Evolutionary conservation across 331 rosid species (phyloP).

Genomic region (Quercus phellos): DNA sequence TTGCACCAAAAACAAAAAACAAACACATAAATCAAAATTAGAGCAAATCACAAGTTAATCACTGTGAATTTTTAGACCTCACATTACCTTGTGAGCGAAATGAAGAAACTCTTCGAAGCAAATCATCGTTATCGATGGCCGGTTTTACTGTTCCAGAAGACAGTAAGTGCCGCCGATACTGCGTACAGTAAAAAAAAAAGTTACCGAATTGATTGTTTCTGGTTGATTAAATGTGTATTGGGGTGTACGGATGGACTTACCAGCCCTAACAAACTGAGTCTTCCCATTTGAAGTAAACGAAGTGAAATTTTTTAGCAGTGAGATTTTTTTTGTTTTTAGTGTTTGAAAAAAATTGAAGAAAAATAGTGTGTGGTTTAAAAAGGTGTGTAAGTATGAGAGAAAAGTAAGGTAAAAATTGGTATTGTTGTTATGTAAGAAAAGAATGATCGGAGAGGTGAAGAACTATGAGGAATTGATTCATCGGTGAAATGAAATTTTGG

Average conservation of each 20-base stretch:
- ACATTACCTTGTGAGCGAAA: constrained; percentile 12
- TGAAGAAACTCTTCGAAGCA: constrained; percentile 21
- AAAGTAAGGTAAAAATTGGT: not conserved
- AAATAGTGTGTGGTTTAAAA: not conserved
- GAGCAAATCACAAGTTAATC: not conserved
- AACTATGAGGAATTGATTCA: not conserved
- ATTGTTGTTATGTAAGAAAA: not conserved
- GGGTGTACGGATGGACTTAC: constrained; percentile 35
- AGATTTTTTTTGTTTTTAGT: not conserved
- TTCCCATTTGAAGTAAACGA: constrained; percentile 39
- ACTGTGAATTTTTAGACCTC: not conserved
- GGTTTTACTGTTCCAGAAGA: constrained; percentile 40
- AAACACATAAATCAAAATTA: not conserved
- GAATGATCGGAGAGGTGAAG: constrained; percentile 9
- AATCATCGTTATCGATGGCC: constrained; percentile 21
- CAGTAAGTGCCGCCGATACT: constrained; percentile 60
- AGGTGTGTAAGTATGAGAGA: not conserved
- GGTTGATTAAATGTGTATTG: not conserved
- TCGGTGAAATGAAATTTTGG: not conserved
- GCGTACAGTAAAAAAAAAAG: constrained; percentile 16
- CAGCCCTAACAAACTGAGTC: constrained; percentile 49
- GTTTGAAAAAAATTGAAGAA: not conserved
- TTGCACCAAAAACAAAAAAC: not conserved
- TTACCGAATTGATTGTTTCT: not conserved
- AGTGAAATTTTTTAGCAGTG: not conserved